Percentiles rank a stretch among this genome's conserved stretches.
Evolutionary conservation across 192 early-diverging fungal genomes (phyloP).

Genomic region (Chytriomyces confervae): DNA sequence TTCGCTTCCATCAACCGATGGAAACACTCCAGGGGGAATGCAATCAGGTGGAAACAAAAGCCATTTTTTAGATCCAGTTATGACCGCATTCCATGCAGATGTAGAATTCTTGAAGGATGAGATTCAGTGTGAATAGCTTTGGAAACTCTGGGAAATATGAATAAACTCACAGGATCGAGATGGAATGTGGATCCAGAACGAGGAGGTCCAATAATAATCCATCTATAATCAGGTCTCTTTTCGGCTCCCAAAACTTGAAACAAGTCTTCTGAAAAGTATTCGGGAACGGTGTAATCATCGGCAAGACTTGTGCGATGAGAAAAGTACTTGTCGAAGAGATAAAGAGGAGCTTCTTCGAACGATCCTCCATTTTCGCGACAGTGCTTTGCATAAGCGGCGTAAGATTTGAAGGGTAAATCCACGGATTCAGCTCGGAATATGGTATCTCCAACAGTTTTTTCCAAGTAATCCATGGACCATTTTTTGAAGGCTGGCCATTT

Average conservation of each 20-base stretch:
- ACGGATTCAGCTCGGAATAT: conserved; percentile 69
- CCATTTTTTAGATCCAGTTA: conserved; percentile 74
- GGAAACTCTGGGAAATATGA: no score
- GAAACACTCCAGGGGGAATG: conserved; percentile 72
- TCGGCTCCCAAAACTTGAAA: conserved; percentile 60
- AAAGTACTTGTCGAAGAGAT: conserved; percentile 74
- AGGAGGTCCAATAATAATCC: conserved; percentile 73
- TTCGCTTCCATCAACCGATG: conserved; percentile 67
- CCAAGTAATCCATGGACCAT: conserved; percentile 63
- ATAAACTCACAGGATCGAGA: conserved; percentile 58
- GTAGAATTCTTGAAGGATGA: conserved; percentile 55
- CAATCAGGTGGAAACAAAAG: conserved; percentile 72
- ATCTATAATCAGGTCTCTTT: conserved; percentile 68
- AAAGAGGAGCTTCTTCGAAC: conserved; percentile 67
- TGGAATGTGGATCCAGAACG: conserved; percentile 73
- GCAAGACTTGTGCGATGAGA: conserved; percentile 51
- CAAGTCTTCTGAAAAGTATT: conserved; percentile 69
- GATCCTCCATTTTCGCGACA: conserved; percentile 34
- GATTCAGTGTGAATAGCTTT: no score
- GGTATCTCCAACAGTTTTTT: conserved; percentile 49
- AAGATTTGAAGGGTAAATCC: conserved; percentile 61
- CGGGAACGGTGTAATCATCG: conserved; percentile 63
- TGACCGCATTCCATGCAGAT: conserved; percentile 75
- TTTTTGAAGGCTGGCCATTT: conserved; percentile 63
- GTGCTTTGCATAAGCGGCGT: conserved; percentile 55